Percentiles rank a stretch among this genome's conserved stretches.
phyloP scores from a whole-genome alignment of 2,329 filamentous ascomycete species.

The Colletotrichum agaves region DNA sequence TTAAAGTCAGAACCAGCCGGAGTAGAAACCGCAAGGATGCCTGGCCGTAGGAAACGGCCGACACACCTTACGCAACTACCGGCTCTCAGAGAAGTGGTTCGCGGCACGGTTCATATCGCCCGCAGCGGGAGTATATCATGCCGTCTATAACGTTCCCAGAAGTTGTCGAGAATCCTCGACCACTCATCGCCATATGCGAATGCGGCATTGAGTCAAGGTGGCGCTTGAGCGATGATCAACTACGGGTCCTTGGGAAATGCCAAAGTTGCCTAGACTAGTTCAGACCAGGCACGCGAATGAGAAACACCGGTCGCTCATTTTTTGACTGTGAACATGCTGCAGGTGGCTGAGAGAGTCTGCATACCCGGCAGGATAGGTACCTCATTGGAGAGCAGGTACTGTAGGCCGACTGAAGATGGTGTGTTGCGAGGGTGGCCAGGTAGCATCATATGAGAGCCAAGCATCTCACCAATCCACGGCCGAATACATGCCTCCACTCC shows the following conservation, averaged over 20 bases:
- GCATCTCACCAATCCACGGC: not conserved
- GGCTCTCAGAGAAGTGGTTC: not conserved
- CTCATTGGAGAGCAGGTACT: not conserved
- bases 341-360: not conserved
- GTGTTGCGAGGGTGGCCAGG: not conserved
- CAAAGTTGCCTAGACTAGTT: not conserved
- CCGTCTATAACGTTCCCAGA: not conserved
- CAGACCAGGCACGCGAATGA: not conserved
- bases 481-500: not conserved
- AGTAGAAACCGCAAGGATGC: constrained; percentile 9
- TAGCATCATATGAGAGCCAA: not conserved
- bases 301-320: not conserved
- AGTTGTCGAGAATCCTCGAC: not conserved
- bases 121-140: constrained; percentile 1
- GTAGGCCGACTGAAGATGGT: not conserved
- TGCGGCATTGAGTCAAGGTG: not conserved
- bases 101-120: not conserved
- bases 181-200: not conserved
- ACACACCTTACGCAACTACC: not conserved
- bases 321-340: not conserved
- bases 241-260: not conserved
- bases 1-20: not conserved
- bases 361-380: not conserved
- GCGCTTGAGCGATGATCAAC: not conserved
- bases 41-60: not conserved